Evolutionary conservation across 2,329 filamentous ascomycete species (phyloP).

Genomic region (Ceratocystis albifundus): DNA sequence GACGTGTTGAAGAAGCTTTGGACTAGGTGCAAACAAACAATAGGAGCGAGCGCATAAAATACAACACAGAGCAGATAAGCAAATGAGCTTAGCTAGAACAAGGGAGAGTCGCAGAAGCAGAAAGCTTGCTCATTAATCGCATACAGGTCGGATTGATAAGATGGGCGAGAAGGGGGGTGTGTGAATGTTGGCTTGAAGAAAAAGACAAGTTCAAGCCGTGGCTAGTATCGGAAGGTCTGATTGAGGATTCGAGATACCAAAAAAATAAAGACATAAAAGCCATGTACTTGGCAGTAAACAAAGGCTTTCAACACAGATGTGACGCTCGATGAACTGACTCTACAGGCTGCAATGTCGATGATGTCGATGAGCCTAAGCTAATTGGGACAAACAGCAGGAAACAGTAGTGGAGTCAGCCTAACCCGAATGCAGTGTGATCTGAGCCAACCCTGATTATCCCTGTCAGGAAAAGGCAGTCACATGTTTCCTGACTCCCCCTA

Average conservation of each 20-base stretch:
- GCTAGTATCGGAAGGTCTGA: not conserved
- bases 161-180: not conserved
- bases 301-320: not conserved
- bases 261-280: not conserved
- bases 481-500: not conserved
- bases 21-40: not conserved
- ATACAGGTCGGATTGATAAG: not conserved
- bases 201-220: not conserved
- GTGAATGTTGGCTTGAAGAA: not conserved
- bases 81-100: not conserved
- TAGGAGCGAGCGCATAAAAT: slow-evolving; percentile 10
- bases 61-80: slow-evolving; percentile 17
- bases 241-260: not conserved
- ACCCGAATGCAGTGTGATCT: not conserved
- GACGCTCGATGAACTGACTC: not conserved
- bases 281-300: not conserved
- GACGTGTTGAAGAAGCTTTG: not conserved
- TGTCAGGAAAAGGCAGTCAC: not conserved
- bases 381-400: not conserved
- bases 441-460: not conserved
- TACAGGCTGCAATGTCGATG: slow-evolving; percentile 18
- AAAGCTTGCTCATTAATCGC: slow-evolving; percentile 1
- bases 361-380: slow-evolving; percentile 13
- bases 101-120: not conserved
- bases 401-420: not conserved